Base-by-base conservation (phyloP, 2,329 filamentous ascomycete genomes). In the Diplodia corticola region DNA sequence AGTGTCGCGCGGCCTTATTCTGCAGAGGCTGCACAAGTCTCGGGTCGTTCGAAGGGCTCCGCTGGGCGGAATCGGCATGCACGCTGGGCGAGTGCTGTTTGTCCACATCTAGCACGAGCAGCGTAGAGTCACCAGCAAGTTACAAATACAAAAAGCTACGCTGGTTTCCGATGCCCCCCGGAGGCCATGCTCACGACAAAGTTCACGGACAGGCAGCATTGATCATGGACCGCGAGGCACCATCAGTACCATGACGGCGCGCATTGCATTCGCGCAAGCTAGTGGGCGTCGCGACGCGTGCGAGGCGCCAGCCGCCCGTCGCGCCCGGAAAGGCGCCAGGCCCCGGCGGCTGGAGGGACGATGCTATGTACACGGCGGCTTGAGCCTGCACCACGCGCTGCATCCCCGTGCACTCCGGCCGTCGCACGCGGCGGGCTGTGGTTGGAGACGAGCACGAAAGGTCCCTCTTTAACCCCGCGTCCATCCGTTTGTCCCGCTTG, bases 401-500 rank as follows among this genome's bases (percentile, higher is more conserved):
- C 50, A 10, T 46, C 24, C 55, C 22, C 7, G 22, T 13, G 30
- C 35, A n/a, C 35, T 40, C 30, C n/a, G 12, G 40, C 40, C n/a
- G 17, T 35, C 26, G 55, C 55, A 60, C 54, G 55, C 55, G 55
- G 22, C 24, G 37, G 24, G n/a, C 17, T 26, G 22, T 48, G 55
- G 24, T 60, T 60, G 55, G 37, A 60, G 55, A 24, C n/a, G 24
- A 22, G 54, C n/a, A n/a, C 22, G 12, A 57, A 26, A 17, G 35
- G 17, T 26, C 35, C 35, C 55, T 17, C 15, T 37, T 49, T 49
- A 61, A 15, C 49, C 53, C 28, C 51, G 70, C 26, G 53, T 28
- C 67, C 68, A 69, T 17, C 69, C 71, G 63, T 69, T 68, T 46
- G 73, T 76, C 15, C 75, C 76, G 68, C 75, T 78, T 5, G 75